These are phyloP conservation scores for Trichosporon sp. DNA, from an alignment of 1,284 basidiomycete genomes.

Conservation along the genomic window DNA sequence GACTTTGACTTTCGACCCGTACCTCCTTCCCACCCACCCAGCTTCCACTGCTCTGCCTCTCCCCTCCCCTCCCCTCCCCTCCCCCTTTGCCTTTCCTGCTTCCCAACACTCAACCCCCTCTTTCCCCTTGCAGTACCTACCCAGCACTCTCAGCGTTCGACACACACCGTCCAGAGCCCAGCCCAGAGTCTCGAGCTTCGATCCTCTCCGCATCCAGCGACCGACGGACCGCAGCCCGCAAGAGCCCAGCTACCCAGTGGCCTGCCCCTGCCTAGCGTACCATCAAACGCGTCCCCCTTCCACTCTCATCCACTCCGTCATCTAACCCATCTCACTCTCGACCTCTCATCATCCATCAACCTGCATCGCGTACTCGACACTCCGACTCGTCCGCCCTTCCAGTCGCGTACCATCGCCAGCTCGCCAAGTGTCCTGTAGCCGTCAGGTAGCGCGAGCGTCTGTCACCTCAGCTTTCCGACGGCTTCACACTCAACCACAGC, in stretches of 20 bases:
- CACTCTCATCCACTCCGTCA: conserved; percentile 15
- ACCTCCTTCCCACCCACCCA: conserved; percentile 18
- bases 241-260: not conserved
- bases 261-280: not conserved
- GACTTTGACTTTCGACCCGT: conserved; percentile 14
- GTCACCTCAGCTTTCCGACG: conserved; percentile 12
- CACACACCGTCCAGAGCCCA: not conserved
- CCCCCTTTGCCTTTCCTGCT: not conserved
- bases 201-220: not conserved
- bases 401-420: not conserved
- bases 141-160: not conserved
- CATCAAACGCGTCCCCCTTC: conserved; percentile 18
- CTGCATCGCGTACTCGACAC: conserved; percentile 11
- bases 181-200: not conserved
- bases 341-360: conserved; percentile 18
- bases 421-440: conserved; percentile 13
- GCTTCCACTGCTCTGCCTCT: conserved; percentile 1
- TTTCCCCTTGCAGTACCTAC: conserved; percentile 6
- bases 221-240: conserved; percentile 4
- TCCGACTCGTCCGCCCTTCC: not conserved
- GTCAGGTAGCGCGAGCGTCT: not conserved
- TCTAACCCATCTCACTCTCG: conserved; percentile 15
- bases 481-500: conserved; percentile 3
- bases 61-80: not conserved
- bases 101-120: conserved; percentile 9